A percentile compares a stretch with the other conserved stretches of the same genome.
phyloP scores from a whole-genome alignment of 352 stramenopile species.

The Phytophthora chlamydospora region DNA sequence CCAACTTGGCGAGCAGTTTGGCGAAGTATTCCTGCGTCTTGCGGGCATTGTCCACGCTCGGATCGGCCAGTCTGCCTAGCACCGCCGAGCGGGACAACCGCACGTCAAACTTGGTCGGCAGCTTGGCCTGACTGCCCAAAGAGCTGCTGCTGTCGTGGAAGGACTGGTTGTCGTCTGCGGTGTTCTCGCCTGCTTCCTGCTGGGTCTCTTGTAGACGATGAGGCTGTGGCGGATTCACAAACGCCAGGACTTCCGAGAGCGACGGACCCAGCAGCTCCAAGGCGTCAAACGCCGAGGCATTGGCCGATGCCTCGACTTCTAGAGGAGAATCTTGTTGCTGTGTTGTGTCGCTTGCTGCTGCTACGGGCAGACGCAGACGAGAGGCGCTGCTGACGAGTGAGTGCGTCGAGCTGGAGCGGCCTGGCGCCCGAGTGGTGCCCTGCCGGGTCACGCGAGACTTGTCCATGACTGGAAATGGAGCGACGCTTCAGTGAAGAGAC shows the following conservation, averaged over 20 bases:
- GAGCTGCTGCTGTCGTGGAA: conserved; percentile 18
- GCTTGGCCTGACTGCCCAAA: background rate
- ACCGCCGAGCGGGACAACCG: conserved; percentile 54
- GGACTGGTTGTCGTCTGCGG: conserved; percentile 17
- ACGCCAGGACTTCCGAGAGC: conserved; percentile 54
- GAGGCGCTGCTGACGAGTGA: conserved; percentile 7
- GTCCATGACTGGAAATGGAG: conserved; percentile 11
- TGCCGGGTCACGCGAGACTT: conserved; percentile 6
- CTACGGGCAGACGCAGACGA: background rate
- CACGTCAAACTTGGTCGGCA: conserved; percentile 44
- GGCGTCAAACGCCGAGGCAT: conserved; percentile 36
- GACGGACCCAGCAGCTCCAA: conserved; percentile 57
- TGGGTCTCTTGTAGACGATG: conserved; percentile 24
- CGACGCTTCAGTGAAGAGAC: too few relatives aligned
- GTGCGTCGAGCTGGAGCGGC: background rate
- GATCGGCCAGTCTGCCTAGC: conserved; percentile 45
- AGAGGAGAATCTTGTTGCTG: background rate
- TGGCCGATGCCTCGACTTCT: background rate
- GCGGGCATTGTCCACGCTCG: conserved; percentile 51
- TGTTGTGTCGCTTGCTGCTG: background rate
- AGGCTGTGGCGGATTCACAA: conserved; percentile 46
- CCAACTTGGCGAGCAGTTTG: conserved; percentile 56
- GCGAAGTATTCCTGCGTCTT: conserved; percentile 73
- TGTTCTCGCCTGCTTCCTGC: conserved; percentile 38
- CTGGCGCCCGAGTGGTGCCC: background rate